Evolutionary conservation across 208 protist genomes (phyloP), one percentile per base, ranked within the genome.

Genomic region (Leishmania lainsoni): DNA sequence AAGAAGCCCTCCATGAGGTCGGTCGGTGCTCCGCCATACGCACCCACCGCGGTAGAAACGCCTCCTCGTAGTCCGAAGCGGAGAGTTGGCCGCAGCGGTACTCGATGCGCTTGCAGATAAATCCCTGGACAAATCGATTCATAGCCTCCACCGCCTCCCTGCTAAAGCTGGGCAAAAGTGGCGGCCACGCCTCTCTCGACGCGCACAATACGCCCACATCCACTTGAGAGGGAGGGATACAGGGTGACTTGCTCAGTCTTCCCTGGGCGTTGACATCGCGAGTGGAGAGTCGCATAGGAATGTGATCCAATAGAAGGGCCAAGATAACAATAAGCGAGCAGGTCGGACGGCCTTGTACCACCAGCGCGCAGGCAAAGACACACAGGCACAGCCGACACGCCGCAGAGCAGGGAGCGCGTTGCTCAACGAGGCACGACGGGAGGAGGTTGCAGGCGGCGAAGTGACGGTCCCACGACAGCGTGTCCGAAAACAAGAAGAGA

Each of bases 61-160:
- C 59, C 1, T 71, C 65, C 45, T 81, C 71, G 78, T 87, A 90
- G 35, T 81, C 75, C 16, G 32, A 54, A 5, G 56, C 58, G 2
- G 68, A 61, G 29, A 83, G 66, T 65, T 90, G 83, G n/a, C 87
- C 87, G 82, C 87, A 90, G 73, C 85, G 85, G 70, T 79, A 88
- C 81, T 90, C 75, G 66, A 90, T 90, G 71, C 80, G 80, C 69
- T 78, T 78, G 68, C 78, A 80, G 80, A 90, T 84, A 52, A 87
- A 88, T 10, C 81, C 79, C 29, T 83, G 63, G 26, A 90, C 78
- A 63, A 90, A 90, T 42, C 76, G 59, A 20, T 83, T 78, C 20
- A 88, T 17, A 8, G 82, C 81, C 49, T 65, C 83, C 14, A 75
- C 79, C 32, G 81, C 79, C 45, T 86, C 83, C 32, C 29, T 69